A percentile compares a stretch with the other conserved stretches of the same genome.
These are phyloP conservation scores for Penicillium sp. DNA, from an alignment of 2,329 filamentous ascomycete species.

Conservation along the genomic window DNA sequence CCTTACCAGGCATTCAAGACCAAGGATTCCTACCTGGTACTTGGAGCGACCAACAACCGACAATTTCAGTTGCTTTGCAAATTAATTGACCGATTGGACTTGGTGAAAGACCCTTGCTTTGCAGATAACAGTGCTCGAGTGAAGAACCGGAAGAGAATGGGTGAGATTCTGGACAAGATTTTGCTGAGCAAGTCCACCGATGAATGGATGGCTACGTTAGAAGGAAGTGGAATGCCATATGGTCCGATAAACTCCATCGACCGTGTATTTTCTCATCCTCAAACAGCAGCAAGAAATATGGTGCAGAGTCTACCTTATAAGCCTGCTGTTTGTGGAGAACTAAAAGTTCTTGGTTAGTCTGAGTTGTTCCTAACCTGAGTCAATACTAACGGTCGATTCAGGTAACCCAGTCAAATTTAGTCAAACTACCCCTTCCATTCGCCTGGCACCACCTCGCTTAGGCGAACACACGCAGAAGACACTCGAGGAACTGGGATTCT, in stretches of 20 bases:
- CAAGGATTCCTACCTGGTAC: conserved; percentile 67
- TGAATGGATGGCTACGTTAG: conserved; percentile 44
- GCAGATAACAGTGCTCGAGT: conserved; percentile 64
- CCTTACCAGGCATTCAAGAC: conserved; percentile 61
- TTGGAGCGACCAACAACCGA: conserved; percentile 71
- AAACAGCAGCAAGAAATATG: conserved; percentile 44
- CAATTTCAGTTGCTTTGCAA: conserved; percentile 67
- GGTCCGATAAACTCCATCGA: conserved; percentile 50
- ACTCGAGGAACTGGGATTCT: conserved; percentile 24
- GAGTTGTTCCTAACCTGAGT: neutral
- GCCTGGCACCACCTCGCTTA: conserved; percentile 26
- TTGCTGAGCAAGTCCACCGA: conserved; percentile 40
- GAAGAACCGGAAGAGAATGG: conserved; percentile 45
- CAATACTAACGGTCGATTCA: neutral
- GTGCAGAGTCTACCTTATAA: conserved; percentile 27
- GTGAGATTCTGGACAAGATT: conserved; percentile 34
- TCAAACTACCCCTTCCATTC: conserved; percentile 25
- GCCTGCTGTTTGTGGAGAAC: conserved; percentile 21
- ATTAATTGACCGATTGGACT: conserved; percentile 58
- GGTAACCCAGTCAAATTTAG: conserved; percentile 35
- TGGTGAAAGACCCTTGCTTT: conserved; percentile 62
- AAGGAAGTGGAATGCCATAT: conserved; percentile 48
- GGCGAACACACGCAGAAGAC: conserved; percentile 34
- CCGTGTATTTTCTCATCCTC: conserved; percentile 46
- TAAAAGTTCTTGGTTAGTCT: conserved; percentile 31